Base-by-base conservation (phyloP, 768 basidiomycete genomes). In the Auriscalpium orientale region DNA sequence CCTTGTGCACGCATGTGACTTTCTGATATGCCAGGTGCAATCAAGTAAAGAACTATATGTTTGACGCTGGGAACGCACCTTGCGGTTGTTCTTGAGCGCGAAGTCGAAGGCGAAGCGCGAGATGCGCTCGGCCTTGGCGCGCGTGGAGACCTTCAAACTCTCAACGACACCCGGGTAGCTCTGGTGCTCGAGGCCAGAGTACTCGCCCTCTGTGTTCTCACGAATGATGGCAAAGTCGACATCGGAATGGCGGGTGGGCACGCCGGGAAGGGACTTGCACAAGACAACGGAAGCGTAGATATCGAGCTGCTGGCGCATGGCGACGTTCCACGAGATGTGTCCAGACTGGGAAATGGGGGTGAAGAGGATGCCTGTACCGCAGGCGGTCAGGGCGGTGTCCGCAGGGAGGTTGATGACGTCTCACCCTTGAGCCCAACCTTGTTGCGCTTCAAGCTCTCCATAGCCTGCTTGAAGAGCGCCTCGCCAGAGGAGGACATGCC, bases 191-290 rank as follows among this genome's bases (percentile, higher is more conserved):
- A 99, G 76, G 48, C 97, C 97, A 60, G 95, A 97, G 76, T 99
- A 99, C 76, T 99, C 97, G 62, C 97, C 97, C 79, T 99, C 97
- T 15, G 97, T 99, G 76, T 99, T 99, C 74, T 99, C 97, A 73
- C 97, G 93, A 68, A 99, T 98, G 72, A 99, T 95, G 66, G 91
- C 95, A 70, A 98, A 97, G 74, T 99, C 95, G 68, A 99, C 97
- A 68, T 95, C 90, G 58, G 84, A 78, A 74, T 99, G 97, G 60
- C 97, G 89, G 38, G 97, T 98, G 45, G 95, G 89, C 75, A 92
- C 85, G 52, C 97, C 97, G 12, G 93, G 91, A 51, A 98, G 83
- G 47, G 95, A 93, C 74, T 98, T 98, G 86, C 95, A 98, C 53
- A 98, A 81, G 53, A 98, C 94, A 64, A 98, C 90, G 10, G 95